These are phyloP conservation scores for Tetracladium marchalianum DNA, from an alignment of 495 filamentous ascomycete genomes.

Conservation along the genomic window DNA sequence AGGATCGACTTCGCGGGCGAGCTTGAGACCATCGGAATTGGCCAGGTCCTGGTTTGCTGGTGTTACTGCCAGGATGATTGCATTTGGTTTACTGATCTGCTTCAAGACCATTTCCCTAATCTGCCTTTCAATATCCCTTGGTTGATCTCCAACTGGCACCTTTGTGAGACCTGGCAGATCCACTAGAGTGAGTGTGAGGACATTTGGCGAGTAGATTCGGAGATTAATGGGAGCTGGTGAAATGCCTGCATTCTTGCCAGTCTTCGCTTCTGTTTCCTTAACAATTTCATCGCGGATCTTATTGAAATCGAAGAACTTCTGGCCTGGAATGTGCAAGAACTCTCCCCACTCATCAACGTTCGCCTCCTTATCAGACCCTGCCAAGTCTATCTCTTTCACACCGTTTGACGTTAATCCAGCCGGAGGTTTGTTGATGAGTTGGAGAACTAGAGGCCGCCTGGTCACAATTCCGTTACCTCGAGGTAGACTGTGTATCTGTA, in stretches of 20 bases:
- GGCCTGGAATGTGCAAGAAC: constrained; percentile 94
- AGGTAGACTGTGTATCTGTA: constrained; percentile 56
- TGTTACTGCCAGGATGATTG: constrained; percentile 95
- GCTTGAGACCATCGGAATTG: constrained; percentile 95
- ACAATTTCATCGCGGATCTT: constrained; percentile 98
- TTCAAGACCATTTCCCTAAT: constrained; percentile 98
- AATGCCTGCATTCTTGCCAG: constrained; percentile 92
- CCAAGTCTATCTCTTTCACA: constrained; percentile 57
- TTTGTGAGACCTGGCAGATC: constrained; percentile 97
- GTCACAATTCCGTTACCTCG: constrained; percentile 98
- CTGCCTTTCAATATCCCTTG: constrained; percentile 94
- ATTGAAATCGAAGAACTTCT: constrained; percentile 99
- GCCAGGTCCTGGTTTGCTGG: constrained; percentile 95
- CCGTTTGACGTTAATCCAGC: constrained; percentile 58
- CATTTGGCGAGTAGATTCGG: constrained; percentile 95
- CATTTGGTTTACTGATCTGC: constrained; percentile 95
- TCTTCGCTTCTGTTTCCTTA: constrained; percentile 92
- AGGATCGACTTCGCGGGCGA: constrained; percentile 94
- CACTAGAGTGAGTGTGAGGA: constrained; percentile 93
- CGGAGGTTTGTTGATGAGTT: constrained; percentile 83
- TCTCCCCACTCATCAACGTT: constrained; percentile 98
- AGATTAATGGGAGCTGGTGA: constrained; percentile 94
- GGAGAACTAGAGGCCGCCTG: constrained; percentile 87
- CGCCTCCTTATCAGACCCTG: constrained; percentile 60
- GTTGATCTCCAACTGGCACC: constrained; percentile 97